phyloP scores from a whole-genome alignment of 139 green algal genomes.

The Yamagishiella unicocca region DNA sequence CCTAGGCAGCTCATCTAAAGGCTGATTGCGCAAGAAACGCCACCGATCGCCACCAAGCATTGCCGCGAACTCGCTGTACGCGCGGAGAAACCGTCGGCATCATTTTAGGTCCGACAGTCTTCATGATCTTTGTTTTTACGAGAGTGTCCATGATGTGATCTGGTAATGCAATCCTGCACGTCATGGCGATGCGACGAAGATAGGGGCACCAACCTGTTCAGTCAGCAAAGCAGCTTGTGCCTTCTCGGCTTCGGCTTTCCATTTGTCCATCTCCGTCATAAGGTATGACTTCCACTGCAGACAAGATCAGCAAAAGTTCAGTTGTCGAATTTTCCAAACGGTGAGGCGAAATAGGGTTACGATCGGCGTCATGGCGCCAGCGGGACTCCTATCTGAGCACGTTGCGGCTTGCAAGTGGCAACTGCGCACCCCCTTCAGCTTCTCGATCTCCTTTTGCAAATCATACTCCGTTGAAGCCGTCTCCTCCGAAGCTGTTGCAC shows the following conservation, averaged over 20 bases:
- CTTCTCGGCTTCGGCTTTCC: not conserved
- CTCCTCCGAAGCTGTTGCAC: not conserved
- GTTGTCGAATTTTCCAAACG: no score
- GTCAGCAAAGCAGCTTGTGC: not conserved
- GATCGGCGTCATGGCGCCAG: not conserved
- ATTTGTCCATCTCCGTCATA: not conserved
- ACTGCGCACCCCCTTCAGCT: conserved; percentile 5
- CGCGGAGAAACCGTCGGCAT: no score
- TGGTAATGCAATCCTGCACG: no score
- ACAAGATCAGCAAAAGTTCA: no score
- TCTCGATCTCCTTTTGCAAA: not conserved
- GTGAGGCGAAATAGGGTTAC: not conserved
- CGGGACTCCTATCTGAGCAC: not conserved
- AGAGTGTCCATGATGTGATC: no score
- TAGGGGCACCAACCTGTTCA: conserved; percentile 16
- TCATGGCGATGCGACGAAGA: no score
- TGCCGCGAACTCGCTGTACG: no score
- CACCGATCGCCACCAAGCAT: no score
- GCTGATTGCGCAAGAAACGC: no score
- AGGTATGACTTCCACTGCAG: conserved; percentile 38
- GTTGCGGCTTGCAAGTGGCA: not conserved
- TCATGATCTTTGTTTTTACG: no score
- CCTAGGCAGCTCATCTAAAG: no score
- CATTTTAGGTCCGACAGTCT: no score
- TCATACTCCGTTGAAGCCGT: not conserved